A percentile compares a stretch with the other conserved stretches of the same genome.
These are phyloP conservation scores for Paragyromitra xinjiangensis DNA, from an alignment of 495 filamentous ascomycete species.

Conservation along the genomic window DNA sequence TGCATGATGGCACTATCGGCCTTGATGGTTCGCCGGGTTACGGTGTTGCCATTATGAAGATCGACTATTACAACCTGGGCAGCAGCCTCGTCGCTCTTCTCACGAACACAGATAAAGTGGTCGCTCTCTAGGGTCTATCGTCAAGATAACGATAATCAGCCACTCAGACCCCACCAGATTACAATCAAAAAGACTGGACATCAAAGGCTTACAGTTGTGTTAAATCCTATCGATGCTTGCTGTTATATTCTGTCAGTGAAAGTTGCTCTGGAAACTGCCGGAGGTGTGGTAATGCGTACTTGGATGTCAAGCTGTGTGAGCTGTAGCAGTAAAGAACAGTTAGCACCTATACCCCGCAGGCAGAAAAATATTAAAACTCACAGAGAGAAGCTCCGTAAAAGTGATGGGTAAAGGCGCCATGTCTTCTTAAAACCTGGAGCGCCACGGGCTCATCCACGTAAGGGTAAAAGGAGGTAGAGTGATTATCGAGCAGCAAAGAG, in stretches of 20 bases:
- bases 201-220: constrained; percentile 81
- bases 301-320: constrained; percentile 82
- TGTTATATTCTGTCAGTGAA: constrained; percentile 63
- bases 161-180: constrained; percentile 21
- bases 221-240: constrained; percentile 90
- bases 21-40: constrained; percentile 94
- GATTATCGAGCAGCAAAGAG: constrained; percentile 62
- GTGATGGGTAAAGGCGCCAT: constrained; percentile 88
- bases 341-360: constrained; percentile 35
- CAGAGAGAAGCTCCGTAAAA: constrained; percentile 91
- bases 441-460: constrained; percentile 49
- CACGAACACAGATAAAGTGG: constrained; percentile 91
- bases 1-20: constrained; percentile 99
- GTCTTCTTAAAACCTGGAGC: constrained; percentile 58
- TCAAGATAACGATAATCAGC: constrained; percentile 48
- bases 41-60: constrained; percentile 91
- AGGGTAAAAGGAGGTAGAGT: constrained; percentile 57
- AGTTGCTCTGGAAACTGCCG: constrained; percentile 37
- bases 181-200: constrained; percentile 8
- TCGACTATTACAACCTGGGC: constrained; percentile 97
- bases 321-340: constrained; percentile 60
- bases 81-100: constrained; percentile 81
- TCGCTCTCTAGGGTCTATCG: constrained; percentile 95
- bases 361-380: constrained; percentile 41
- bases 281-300: constrained; percentile 64